phyloP scores from a whole-genome alignment of 2,329 filamentous ascomycete genomes.

The Ceratocystis eucalypticola region DNA sequence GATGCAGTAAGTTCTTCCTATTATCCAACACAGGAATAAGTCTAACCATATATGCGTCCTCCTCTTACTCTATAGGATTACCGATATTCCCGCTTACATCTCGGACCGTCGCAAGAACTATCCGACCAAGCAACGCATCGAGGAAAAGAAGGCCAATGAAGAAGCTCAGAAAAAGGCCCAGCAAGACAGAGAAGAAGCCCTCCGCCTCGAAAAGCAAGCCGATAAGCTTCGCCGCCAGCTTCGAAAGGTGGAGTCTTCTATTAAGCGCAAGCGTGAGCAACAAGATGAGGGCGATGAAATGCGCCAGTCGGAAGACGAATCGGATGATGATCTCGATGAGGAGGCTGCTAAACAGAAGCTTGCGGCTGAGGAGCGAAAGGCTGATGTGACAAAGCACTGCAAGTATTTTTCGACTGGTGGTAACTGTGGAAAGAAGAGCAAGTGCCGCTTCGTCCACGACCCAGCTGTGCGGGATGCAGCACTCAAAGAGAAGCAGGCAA shows the following conservation, averaged over 20 bases:
- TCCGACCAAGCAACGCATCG: slow-evolving; percentile 60
- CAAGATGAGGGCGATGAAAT: slow-evolving; percentile 55
- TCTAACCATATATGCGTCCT: neutral
- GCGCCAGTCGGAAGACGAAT: slow-evolving; percentile 36
- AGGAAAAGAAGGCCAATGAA: slow-evolving; percentile 45
- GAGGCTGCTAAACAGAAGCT: slow-evolving; percentile 25
- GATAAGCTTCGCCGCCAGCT: slow-evolving; percentile 51
- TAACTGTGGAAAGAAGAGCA: slow-evolving; percentile 58
- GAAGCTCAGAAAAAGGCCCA: slow-evolving; percentile 38
- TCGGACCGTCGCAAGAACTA: slow-evolving; percentile 66
- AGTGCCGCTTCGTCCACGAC: slow-evolving; percentile 60
- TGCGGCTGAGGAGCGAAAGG: slow-evolving; percentile 33
- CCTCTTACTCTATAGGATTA: slow-evolving; percentile 30
- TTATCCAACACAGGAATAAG: slow-evolving; percentile 22
- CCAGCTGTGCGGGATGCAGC: slow-evolving; percentile 48
- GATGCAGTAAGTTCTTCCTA: slow-evolving; percentile 35
- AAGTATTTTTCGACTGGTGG: slow-evolving; percentile 59
- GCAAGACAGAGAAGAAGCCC: slow-evolving; percentile 39
- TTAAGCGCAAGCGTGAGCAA: slow-evolving; percentile 55
- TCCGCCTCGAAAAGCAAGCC: slow-evolving; percentile 40
- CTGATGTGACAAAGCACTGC: slow-evolving; percentile 52
- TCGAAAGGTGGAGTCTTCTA: slow-evolving; percentile 55
- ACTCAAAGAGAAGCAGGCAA: slow-evolving; percentile 48
- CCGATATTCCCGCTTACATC: slow-evolving; percentile 68
- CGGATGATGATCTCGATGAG: slow-evolving; percentile 44